Percentiles rank a stretch among this genome's conserved stretches.
Conservation (phyloP, 78 protist genomes). For the Cavenderia fasciculata region DNA sequence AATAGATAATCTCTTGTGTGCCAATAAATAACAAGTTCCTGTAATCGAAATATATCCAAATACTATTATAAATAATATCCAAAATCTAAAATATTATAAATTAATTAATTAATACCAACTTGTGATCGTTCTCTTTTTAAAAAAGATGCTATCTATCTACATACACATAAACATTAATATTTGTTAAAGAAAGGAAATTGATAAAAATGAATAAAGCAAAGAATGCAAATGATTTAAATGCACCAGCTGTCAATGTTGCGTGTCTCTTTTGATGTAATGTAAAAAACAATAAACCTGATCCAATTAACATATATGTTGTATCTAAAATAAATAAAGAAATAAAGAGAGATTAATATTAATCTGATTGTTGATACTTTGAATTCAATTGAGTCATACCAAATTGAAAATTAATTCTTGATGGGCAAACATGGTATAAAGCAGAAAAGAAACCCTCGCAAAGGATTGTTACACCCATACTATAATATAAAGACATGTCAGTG, state of each 20-base stretch:
- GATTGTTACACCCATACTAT: constrained; percentile 61
- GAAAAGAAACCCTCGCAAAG: constrained; percentile 71
- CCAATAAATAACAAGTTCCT: constrained; percentile 73
- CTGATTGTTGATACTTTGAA: background rate
- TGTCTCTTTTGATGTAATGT: constrained; percentile 78
- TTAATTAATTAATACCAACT: background rate
- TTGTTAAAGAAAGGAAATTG: constrained; percentile 39
- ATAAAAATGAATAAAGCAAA: constrained; percentile 67
- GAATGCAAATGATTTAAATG: constrained; percentile 67
- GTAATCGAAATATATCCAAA: constrained; percentile 69
- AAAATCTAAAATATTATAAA: constrained; percentile 35
- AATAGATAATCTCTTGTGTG: constrained; percentile 42
- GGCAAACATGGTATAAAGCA: constrained; percentile 80
- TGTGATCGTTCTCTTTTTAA: background rate
- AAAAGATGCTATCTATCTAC: background rate
- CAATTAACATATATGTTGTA: constrained; percentile 79
- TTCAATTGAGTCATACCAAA: constrained; percentile 35
- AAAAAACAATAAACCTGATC: constrained; percentile 69
- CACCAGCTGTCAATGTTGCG: constrained; percentile 75
- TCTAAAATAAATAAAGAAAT: constrained; percentile 3
- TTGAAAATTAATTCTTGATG: constrained; percentile 80
- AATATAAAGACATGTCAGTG: constrained; percentile 71
- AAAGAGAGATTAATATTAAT: background rate
- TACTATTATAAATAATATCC: constrained; percentile 39
- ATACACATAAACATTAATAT: constrained; percentile 57